Evolutionary conservation across 257 asterid genomes (phyloP).

Genomic region (Buddleja alternifolia): DNA sequence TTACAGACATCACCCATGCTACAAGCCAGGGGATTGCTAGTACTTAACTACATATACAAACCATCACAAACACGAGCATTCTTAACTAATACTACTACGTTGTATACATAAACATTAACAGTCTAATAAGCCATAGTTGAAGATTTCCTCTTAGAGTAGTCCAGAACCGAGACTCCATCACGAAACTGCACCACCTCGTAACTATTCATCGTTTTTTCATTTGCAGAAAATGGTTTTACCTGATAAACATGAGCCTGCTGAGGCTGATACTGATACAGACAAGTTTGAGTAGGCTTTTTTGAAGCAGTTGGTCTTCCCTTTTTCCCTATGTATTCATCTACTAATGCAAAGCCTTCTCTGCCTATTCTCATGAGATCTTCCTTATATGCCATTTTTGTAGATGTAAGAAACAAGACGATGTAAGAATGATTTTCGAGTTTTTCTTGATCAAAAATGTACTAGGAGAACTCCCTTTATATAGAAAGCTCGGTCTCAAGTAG

Average conservation of each 20-base stretch:
- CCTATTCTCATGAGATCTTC: slow-evolving; percentile 45
- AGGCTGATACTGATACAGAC: slow-evolving; percentile 36
- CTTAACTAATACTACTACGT: too few species aligned
- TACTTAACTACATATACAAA: too few species aligned
- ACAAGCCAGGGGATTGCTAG: too few species aligned
- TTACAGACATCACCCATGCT: too few species aligned
- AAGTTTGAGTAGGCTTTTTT: neutral
- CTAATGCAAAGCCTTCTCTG: slow-evolving; percentile 40
- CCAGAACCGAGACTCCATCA: slow-evolving; percentile 27
- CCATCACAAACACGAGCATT: too few species aligned
- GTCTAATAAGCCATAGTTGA: slow-evolving; percentile 35
- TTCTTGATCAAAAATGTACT: slow-evolving; percentile 10
- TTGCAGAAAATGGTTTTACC: slow-evolving; percentile 24
- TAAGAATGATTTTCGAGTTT: neutral
- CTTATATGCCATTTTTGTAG: slow-evolving; percentile 41
- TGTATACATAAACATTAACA: too few species aligned
- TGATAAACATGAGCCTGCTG: slow-evolving; percentile 29
- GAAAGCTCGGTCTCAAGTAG: slow-evolving; percentile 17
- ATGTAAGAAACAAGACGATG: slow-evolving; percentile 19
- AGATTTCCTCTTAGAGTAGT: slow-evolving; percentile 38
- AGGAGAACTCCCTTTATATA: slow-evolving; percentile 34
- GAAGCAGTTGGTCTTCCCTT: slow-evolving; percentile 21
- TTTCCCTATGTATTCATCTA: slow-evolving; percentile 28
- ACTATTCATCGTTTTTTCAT: slow-evolving; percentile 29
- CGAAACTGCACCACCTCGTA: slow-evolving; percentile 34